These are phyloP conservation scores for Suillus paluster DNA, from an alignment of 768 basidiomycete genomes.

Conservation along the genomic window DNA sequence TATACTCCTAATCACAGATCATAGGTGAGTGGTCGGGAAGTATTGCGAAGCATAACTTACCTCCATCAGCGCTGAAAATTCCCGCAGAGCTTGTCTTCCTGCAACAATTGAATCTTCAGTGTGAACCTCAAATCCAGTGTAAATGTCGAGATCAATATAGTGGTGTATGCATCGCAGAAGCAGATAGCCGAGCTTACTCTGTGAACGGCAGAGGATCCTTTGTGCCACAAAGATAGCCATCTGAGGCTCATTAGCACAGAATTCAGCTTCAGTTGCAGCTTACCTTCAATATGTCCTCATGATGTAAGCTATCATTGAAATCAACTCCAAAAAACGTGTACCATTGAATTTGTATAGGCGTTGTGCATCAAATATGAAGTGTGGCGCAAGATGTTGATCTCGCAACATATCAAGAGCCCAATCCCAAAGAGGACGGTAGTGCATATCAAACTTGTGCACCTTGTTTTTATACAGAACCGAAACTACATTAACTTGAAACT, in stretches of 20 bases:
- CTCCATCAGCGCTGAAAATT: constrained; percentile 23
- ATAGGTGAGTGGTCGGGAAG: no score
- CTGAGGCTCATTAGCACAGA: no score
- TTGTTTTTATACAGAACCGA: constrained; percentile 21
- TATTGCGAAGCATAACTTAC: no score
- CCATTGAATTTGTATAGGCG: constrained; percentile 33
- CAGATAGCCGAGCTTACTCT: constrained; percentile 21
- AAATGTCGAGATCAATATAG: constrained; percentile 38
- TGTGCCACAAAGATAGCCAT: constrained; percentile 33
- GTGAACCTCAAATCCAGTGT: constrained; percentile 36
- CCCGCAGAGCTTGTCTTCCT: constrained; percentile 22
- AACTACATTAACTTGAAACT: constrained; percentile 23
- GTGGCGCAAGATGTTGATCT: constrained; percentile 25
- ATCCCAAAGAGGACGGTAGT: constrained; percentile 25
- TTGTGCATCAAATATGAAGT: constrained; percentile 39
- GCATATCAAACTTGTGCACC: constrained; percentile 23
- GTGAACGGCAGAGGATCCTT: constrained; percentile 25
- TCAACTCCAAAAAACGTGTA: constrained; percentile 22
- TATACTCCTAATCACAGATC: constrained; percentile 5
- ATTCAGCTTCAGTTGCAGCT: no score
- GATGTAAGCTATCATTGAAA: no score
- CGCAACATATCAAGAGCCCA: constrained; percentile 34
- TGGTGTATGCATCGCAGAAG: constrained; percentile 33
- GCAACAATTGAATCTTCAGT: no score
- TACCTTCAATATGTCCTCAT: no score